Base-by-base conservation (phyloP, 179 eudicot species). In the Spergularia azorica region DNA sequence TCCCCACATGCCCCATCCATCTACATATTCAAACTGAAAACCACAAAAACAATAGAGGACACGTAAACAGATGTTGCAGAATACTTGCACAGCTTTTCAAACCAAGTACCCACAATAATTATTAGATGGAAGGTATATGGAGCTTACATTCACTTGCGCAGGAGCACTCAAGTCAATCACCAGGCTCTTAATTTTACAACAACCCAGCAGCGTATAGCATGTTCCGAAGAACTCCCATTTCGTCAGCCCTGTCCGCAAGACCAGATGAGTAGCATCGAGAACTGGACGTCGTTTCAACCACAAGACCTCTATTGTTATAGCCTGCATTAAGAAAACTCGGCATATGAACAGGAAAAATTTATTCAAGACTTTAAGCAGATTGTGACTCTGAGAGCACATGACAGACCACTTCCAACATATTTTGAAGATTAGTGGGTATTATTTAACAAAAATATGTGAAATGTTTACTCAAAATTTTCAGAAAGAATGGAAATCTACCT, bases 141-240 rank as follows among this genome's bases (percentile, higher is more conserved):
- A 68, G 63, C 79, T 69, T 69, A 70, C 79, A 16, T 58, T 60
- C 3, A 77, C 20, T 32, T 55, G 0, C 13, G 64, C n/a, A 38
- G 17, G 68, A 78, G 36, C 71, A 8, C 76, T 52, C 76, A 71
- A 17, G 71, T 63, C 76, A 9, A 71, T 51, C n/a, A 55, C 58
- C n/a, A 71, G 54, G 56, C 6, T 54, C 70, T 71, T 43, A 15
- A 71, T 75, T 63, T 77, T 71, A 26, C 7, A 6, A 63, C 76
- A 78, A 2, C 56, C 57, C 65, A 71, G 48, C 51, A 78, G 80
- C 80, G 71, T 17, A 70, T 71, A 71, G 46, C 64, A 48, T 38
- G 38, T 41, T 56, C 80, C 80, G 3, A 17, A 75, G 59, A 71
- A 69, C 39, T 77, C 79, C 79, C 74, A 69, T 16, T 58, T 46